Evolutionary conservation across 2,329 filamentous ascomycete genomes (phyloP).

Genomic region (Colletotrichum melonis): DNA sequence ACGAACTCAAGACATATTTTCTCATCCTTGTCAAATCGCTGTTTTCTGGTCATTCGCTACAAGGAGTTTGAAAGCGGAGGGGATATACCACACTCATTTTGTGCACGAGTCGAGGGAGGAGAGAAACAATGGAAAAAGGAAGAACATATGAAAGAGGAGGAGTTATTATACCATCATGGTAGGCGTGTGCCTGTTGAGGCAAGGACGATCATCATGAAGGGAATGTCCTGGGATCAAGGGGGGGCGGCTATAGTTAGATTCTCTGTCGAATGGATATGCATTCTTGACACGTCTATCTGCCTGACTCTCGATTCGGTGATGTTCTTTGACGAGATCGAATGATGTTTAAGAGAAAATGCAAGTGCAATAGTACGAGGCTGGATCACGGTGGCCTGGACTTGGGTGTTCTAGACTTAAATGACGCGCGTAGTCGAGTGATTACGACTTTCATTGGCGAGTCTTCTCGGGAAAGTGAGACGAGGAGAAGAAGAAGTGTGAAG

Average conservation of each 20-base stretch:
- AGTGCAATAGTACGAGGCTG: too few species aligned
- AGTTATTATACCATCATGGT: neutral
- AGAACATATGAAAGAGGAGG: neutral
- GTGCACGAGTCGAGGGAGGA: neutral
- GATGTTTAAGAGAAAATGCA: too few species aligned
- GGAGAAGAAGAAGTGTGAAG: neutral
- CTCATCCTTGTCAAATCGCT: neutral
- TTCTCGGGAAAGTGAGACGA: neutral
- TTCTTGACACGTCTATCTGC: neutral
- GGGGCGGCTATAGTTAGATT: neutral
- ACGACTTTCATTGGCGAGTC: fast-evolving
- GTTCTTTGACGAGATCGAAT: neutral
- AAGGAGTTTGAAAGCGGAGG: neutral
- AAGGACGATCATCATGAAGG: neutral
- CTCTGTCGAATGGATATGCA: neutral
- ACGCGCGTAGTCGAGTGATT: neutral
- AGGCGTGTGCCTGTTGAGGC: neutral
- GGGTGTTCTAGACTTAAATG: too few species aligned
- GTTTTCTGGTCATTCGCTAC: constrained; percentile 20
- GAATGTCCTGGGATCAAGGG: neutral
- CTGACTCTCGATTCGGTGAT: neutral
- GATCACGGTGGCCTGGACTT: too few species aligned
- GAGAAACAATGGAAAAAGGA: neutral
- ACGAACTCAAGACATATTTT: constrained; percentile 15
- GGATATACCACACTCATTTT: constrained; percentile 29